phyloP scores from a whole-genome alignment of 805 yeast species.

The Zygosaccharomyces kombuchaensis region DNA sequence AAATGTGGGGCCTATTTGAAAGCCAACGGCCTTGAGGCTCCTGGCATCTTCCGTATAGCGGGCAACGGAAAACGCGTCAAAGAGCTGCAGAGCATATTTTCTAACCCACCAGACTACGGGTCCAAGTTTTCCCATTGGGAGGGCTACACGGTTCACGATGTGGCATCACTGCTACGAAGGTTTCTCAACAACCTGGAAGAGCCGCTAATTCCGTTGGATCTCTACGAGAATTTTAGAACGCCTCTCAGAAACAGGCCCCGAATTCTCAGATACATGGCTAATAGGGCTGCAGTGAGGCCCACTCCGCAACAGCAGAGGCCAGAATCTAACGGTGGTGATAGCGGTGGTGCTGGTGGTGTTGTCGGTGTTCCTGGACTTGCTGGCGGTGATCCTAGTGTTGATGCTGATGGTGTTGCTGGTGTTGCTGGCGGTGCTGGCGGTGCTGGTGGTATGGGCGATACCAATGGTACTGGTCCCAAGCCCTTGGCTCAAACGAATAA shows the following conservation, averaged over 20 bases:
- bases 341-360: conserved; percentile 10
- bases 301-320: conserved; percentile 34
- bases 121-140: conserved; percentile 78
- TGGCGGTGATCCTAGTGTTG: background rate
- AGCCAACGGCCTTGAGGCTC: conserved; percentile 67
- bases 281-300: conserved; percentile 37
- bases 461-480: background rate
- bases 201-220: conserved; percentile 76
- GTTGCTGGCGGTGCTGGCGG: background rate
- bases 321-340: conserved; percentile 8
- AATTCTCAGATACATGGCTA: conserved; percentile 60
- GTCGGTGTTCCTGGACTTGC: background rate
- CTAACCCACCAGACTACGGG: conserved; percentile 87
- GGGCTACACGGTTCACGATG: conserved; percentile 93
- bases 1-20: conserved; percentile 87
- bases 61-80: conserved; percentile 87
- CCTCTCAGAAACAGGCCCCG: conserved; percentile 67
- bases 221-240: conserved; percentile 73
- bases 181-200: conserved; percentile 85
- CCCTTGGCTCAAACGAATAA: background rate
- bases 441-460: background rate
- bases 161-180: conserved; percentile 84
- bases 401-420: background rate
- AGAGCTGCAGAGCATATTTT: conserved; percentile 77
- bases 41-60: conserved; percentile 90